phyloP scores from a whole-genome alignment of 306 rosid species.

The Fragaria iinumae region DNA sequence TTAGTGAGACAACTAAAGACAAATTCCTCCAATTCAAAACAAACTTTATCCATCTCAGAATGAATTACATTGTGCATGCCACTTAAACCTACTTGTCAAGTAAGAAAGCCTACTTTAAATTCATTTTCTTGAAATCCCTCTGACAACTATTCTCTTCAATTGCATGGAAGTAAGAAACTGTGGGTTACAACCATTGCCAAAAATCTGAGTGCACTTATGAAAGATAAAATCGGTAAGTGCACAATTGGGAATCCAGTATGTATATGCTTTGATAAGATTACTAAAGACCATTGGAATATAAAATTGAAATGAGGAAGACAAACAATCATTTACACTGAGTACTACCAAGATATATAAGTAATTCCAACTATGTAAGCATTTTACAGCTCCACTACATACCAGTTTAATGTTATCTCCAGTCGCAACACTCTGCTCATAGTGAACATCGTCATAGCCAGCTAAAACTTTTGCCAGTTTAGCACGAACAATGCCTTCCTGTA shows the following conservation, averaged over 20 bases:
- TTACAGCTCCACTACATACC: constrained; percentile 52
- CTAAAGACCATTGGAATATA: not conserved
- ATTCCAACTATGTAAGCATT: constrained; percentile 11
- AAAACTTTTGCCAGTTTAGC: constrained; percentile 75
- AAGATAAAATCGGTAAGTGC: not conserved
- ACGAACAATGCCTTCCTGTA: constrained; percentile 91
- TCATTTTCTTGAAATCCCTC: constrained; percentile 10
- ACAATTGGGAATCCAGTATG: too few species aligned
- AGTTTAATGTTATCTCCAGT: constrained; percentile 69
- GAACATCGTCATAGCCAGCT: constrained; percentile 72
- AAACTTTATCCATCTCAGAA: constrained; percentile 7
- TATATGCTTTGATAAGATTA: not conserved
- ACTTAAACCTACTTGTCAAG: not conserved
- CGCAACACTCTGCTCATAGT: constrained; percentile 83
- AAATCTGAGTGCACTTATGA: not conserved
- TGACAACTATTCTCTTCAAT: constrained; percentile 9
- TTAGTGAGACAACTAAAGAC: not conserved
- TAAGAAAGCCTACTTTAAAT: not conserved
- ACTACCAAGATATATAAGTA: not conserved
- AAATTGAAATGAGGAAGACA: constrained; percentile 20
- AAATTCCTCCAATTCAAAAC: constrained; percentile 6
- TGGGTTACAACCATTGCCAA: constrained; percentile 13
- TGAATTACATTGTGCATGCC: not conserved
- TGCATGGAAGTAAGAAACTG: not conserved
- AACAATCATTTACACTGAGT: constrained; percentile 9